These are phyloP conservation scores for Suhomyces ambrosiae DNA, from an alignment of 1,139 yeast genomes.

Conservation along the genomic window DNA sequence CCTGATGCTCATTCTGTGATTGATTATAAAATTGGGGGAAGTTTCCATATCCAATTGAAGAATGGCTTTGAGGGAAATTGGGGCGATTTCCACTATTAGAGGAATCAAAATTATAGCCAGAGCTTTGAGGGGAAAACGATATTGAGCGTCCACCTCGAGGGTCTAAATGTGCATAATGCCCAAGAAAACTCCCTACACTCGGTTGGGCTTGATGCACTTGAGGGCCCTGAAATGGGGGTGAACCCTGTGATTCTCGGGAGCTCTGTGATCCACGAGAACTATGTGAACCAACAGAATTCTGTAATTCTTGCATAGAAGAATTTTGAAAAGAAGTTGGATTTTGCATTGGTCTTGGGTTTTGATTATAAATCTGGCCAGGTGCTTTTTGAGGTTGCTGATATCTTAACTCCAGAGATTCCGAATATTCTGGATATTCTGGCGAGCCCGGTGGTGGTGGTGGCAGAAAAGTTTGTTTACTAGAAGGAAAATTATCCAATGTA, in stretches of 20 bases:
- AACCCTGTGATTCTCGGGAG: neutral
- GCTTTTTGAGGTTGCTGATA: neutral
- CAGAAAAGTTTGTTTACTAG: neutral
- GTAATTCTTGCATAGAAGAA: neutral
- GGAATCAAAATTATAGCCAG: neutral
- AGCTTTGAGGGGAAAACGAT: neutral
- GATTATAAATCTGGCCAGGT: no score
- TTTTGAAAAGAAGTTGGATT: neutral
- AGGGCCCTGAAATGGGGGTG: neutral
- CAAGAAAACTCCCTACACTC: neutral
- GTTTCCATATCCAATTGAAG: neutral
- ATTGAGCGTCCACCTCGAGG: neutral
- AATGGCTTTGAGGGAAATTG: neutral
- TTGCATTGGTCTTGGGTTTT: no score
- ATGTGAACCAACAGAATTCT: neutral
- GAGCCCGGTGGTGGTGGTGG: constrained; percentile 12
- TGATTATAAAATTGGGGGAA: no score
- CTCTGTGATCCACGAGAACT: neutral
- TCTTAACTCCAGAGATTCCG: neutral
- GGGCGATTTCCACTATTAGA: neutral
- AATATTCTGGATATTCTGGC: constrained; percentile 3
- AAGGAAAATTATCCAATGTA: constrained; percentile 8
- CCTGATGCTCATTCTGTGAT: neutral
- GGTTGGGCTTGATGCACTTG: neutral
- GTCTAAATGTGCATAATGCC: neutral